phyloP scores from a whole-genome alignment of 1,284 basidiomycete species.

The Moesziomyces antarcticus region DNA sequence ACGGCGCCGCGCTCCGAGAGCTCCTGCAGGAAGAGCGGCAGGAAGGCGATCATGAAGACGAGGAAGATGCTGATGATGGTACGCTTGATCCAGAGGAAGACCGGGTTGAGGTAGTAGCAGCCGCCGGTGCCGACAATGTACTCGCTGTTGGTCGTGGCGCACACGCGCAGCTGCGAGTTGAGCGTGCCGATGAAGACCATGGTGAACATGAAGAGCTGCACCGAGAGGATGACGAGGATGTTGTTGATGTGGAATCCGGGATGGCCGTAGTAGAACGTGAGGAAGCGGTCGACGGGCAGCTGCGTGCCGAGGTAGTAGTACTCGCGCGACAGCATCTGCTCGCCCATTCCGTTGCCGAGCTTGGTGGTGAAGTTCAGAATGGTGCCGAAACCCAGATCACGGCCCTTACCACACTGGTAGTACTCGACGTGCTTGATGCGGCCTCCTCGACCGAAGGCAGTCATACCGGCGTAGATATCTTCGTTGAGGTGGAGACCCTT shows the following conservation, averaged over 20 bases:
- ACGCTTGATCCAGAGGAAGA: constrained; percentile 68
- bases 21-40: constrained; percentile 67
- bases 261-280: constrained; percentile 99
- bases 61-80: constrained; percentile 68
- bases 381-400: constrained; percentile 98
- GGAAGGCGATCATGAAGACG: constrained; percentile 68
- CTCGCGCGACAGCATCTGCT: constrained; percentile 98
- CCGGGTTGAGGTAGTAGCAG: constrained; percentile 67
- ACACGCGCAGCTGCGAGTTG: constrained; percentile 64
- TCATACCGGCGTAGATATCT: constrained; percentile 99
- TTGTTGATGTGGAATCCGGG: constrained; percentile 99
- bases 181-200: constrained; percentile 67
- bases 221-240: constrained; percentile 75
- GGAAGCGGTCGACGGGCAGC: constrained; percentile 95
- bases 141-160: constrained; percentile 62
- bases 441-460: constrained; percentile 93
- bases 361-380: constrained; percentile 99
- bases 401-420: constrained; percentile 95
- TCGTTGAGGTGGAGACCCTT: constrained; percentile 98
- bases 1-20: constrained; percentile 66
- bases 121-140: constrained; percentile 64
- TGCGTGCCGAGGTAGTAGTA: constrained; percentile 99
- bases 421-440: constrained; percentile 99
- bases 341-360: constrained; percentile 99
- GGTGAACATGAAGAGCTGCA: constrained; percentile 67